phyloP scores from a whole-genome alignment of 495 filamentous ascomycete genomes.

The Talaromyces ruber region DNA sequence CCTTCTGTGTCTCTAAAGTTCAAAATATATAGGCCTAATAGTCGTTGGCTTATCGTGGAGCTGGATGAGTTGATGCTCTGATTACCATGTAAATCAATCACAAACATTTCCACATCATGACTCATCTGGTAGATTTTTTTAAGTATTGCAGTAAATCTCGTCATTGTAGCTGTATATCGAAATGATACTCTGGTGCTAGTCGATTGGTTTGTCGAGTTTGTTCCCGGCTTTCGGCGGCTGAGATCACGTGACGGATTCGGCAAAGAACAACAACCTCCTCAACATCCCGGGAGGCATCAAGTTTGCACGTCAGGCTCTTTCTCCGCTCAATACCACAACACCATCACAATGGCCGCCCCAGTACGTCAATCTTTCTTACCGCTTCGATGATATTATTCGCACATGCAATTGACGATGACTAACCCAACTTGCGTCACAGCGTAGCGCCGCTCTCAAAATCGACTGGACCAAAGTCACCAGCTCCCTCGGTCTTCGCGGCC shows the following conservation, averaged over 20 bases:
- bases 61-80: not conserved
- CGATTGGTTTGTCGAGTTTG: not conserved
- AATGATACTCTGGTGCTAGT: too few relatives aligned
- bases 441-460: conserved; percentile 97
- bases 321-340: conserved; percentile 40
- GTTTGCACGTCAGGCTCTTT: conserved; percentile 31
- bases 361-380: conserved; percentile 49
- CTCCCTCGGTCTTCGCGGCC: conserved; percentile 91
- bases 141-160: too few relatives aligned
- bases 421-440: conserved; percentile 42
- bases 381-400: conserved; percentile 10
- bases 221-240: not conserved
- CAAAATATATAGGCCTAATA: not conserved
- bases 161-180: too few relatives aligned
- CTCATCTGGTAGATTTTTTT: not conserved
- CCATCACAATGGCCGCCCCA: conserved; percentile 71
- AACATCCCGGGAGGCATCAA: conserved; percentile 18
- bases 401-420: conserved; percentile 8
- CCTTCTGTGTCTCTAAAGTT: not conserved
- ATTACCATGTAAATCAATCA: not conserved
- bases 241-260: conserved; percentile 29
- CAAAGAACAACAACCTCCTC: conserved; percentile 29
- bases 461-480: conserved; percentile 90
- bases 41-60: not conserved
- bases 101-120: not conserved